Conservation (phyloP, 495 filamentous ascomycete species). For the Trichoderma asperelloides region DNA sequence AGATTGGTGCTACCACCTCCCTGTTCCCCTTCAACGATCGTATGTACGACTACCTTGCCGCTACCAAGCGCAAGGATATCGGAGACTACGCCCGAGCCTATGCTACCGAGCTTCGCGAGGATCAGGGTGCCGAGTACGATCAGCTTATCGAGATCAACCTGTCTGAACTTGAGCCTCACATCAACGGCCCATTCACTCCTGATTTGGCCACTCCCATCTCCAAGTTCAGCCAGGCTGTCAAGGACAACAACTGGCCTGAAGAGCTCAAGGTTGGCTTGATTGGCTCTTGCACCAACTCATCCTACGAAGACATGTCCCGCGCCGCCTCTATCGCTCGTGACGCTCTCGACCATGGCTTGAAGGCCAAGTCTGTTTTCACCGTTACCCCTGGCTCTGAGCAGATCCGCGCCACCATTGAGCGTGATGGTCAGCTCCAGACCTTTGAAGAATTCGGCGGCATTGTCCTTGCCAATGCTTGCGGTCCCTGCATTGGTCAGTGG, state of each 20-base stretch:
- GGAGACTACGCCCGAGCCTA: constrained; percentile 83
- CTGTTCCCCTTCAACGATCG: constrained; percentile 97
- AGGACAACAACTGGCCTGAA: constrained; percentile 91
- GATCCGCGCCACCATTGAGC: constrained; percentile 89
- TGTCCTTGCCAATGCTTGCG: constrained; percentile 94
- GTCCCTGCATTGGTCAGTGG: constrained; percentile 78
- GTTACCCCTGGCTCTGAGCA: constrained; percentile 97
- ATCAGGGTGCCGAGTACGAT: constrained; percentile 93
- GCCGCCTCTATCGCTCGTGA: constrained; percentile 91
- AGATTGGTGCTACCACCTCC: constrained; percentile 96
- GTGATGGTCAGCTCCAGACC: constrained; percentile 91
- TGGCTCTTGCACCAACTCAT: constrained; percentile 99
- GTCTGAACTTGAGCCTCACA: constrained; percentile 88
- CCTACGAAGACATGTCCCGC: constrained; percentile 98
- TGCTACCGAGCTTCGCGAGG: constrained; percentile 77
- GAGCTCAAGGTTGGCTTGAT: constrained; percentile 96
- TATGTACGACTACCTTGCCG: constrained; percentile 90
- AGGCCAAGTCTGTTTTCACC: constrained; percentile 88
- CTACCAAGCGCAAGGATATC: constrained; percentile 86
- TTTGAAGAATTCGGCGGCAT: constrained; percentile 97
- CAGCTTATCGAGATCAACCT: constrained; percentile 95
- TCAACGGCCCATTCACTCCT: constrained; percentile 99
- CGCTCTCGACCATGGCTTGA: constrained; percentile 86
- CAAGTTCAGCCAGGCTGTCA: constrained; percentile 91
- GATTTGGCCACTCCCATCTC: constrained; percentile 97